Percentiles rank a stretch among this genome's conserved stretches.
These are phyloP conservation scores for Penicillium tannophilum DNA, from an alignment of 495 filamentous ascomycete genomes.

Conservation along the genomic window DNA sequence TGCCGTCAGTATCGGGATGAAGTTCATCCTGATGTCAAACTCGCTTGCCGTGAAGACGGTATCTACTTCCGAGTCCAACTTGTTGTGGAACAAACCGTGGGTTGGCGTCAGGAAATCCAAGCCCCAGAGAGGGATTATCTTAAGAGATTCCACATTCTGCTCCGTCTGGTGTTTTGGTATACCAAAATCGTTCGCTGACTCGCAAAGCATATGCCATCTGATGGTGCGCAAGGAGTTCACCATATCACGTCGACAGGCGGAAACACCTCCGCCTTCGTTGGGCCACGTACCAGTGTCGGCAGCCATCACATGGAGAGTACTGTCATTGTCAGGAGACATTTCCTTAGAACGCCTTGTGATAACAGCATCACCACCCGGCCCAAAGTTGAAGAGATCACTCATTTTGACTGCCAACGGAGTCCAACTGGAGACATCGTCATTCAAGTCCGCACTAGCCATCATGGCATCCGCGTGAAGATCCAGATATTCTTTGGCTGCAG, in stretches of 20 bases:
- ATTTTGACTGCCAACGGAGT: constrained; percentile 63
- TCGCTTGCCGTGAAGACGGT: constrained; percentile 54
- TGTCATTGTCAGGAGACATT: constrained; percentile 51
- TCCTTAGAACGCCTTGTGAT: constrained; percentile 46
- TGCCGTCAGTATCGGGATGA: constrained; percentile 62
- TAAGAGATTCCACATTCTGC: constrained; percentile 64
- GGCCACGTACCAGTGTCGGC: constrained; percentile 68
- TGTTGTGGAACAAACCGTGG: constrained; percentile 65
- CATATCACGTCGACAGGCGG: constrained; percentile 67
- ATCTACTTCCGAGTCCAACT: constrained; percentile 62
- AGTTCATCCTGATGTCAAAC: constrained; percentile 60
- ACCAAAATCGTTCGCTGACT: constrained; percentile 67
- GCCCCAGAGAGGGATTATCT: constrained; percentile 68
- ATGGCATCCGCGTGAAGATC: constrained; percentile 58
- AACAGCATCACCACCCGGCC: constrained; percentile 60
- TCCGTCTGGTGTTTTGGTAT: constrained; percentile 68
- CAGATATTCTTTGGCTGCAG: constrained; percentile 56
- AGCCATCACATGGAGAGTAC: constrained; percentile 62
- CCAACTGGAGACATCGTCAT: constrained; percentile 60
- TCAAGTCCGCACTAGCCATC: constrained; percentile 62
- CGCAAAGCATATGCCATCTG: constrained; percentile 67
- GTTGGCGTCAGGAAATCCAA: constrained; percentile 63
- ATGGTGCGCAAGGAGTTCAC: constrained; percentile 64
- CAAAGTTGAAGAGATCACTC: constrained; percentile 64
- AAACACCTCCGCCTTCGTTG: constrained; percentile 67